Conservation (phyloP, 148 eudicot species). For the Agrostemma githago region DNA sequence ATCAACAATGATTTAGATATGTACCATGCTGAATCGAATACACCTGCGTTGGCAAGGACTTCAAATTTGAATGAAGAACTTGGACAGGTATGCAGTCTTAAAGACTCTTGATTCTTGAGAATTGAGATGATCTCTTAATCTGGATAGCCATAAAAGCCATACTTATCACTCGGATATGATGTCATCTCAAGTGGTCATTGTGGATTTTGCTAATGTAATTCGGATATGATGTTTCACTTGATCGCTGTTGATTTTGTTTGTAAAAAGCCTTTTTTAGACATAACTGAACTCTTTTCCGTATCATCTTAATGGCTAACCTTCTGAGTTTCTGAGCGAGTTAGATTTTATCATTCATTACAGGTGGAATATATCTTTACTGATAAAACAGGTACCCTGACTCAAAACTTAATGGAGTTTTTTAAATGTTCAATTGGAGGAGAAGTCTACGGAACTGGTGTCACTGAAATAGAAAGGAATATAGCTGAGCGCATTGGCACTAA, state of each 20-base stretch:
- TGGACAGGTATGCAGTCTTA: conserved; percentile 71
- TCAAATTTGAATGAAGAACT: conserved; percentile 99
- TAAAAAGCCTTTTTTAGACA: not conserved
- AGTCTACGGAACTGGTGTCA: conserved; percentile 87
- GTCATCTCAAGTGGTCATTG: not conserved
- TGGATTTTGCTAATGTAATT: not conserved
- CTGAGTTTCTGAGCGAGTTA: conserved; percentile 17
- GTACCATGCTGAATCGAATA: conserved; percentile 86
- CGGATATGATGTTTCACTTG: not conserved
- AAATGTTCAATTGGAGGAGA: conserved; percentile 97
- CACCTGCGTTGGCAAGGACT: conserved; percentile 94
- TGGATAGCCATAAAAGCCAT: not conserved
- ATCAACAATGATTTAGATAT: conserved; percentile 90
- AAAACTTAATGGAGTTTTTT: conserved; percentile 97
- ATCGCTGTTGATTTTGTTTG: not conserved
- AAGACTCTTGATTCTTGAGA: not conserved
- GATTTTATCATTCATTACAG: conserved; percentile 34
- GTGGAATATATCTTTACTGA: conserved; percentile 96
- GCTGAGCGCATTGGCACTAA: conserved; percentile 66
- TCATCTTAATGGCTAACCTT: not conserved
- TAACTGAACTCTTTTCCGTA: not conserved
- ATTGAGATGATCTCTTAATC: not conserved
- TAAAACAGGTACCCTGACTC: conserved; percentile 94
- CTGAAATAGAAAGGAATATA: conserved; percentile 80
- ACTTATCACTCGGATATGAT: not conserved